Conservation (phyloP, 495 filamentous ascomycete genomes). For the Aspergillus carlsbadensis region DNA sequence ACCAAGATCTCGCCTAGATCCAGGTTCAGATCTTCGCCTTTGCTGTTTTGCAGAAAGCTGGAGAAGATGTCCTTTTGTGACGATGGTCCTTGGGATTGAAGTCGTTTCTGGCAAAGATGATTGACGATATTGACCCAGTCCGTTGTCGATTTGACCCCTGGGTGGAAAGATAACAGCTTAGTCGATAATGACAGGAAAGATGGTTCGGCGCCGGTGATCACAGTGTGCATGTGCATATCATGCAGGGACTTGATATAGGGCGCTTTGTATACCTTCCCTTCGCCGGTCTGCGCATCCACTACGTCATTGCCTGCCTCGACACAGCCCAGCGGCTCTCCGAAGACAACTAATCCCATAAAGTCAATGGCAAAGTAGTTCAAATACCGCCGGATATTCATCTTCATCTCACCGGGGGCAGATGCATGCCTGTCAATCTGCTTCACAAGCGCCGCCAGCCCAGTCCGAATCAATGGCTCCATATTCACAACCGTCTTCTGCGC, state of each 20-base stretch:
- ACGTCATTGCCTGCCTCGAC: not conserved
- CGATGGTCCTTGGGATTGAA: not conserved
- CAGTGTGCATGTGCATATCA: not conserved
- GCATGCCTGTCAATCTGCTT: slow-evolving; percentile 7
- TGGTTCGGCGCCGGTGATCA: not conserved
- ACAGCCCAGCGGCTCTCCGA: not conserved
- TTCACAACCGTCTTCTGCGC: slow-evolving; percentile 38
- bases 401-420: not conserved
- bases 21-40: not conserved
- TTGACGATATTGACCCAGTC: slow-evolving; percentile 2
- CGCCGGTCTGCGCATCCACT: not conserved
- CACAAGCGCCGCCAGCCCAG: slow-evolving; percentile 36
- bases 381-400: not conserved
- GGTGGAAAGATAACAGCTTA: not conserved
- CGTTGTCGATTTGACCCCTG: not conserved
- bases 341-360: not conserved
- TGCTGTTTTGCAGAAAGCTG: not conserved
- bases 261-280: not conserved
- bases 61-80: not conserved
- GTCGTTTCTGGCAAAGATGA: not conserved
- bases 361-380: slow-evolving; percentile 1
- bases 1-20: not conserved
- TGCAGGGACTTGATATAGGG: not conserved
- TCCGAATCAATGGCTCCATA: slow-evolving; percentile 26
- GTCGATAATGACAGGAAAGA: not conserved